A percentile compares a stretch with the other conserved stretches of the same genome.
These are phyloP conservation scores for Miscanthus lutarioriparius DNA, from an alignment of 176 grass and related monocot species.

Conservation along the genomic window DNA sequence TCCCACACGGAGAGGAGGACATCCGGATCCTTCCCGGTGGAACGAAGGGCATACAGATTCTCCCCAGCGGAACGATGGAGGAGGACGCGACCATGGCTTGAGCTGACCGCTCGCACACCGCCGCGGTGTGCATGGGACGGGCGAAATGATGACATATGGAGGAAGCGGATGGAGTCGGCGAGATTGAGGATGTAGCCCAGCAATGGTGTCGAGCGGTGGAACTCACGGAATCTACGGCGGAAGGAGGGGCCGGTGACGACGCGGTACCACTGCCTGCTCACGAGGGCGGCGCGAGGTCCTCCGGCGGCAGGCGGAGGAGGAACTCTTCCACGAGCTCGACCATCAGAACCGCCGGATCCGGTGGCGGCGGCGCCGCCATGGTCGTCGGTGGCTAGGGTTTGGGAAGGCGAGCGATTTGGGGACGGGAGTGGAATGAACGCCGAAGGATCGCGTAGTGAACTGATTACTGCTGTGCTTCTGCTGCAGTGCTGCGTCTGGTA, in stretches of 20 bases:
- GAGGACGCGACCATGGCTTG: not conserved
- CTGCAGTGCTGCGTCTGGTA: too few species aligned
- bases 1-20: not conserved
- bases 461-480: too few species aligned
- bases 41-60: not conserved
- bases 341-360: not conserved
- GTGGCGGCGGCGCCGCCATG: too few species aligned
- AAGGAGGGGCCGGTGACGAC: not conserved
- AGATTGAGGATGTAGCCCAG: not conserved
- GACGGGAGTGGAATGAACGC: too few species aligned
- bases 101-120: not conserved
- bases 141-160: not conserved
- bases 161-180: not conserved
- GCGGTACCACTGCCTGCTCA: not conserved
- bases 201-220: not conserved
- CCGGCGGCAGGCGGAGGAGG: not conserved
- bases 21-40: not conserved
- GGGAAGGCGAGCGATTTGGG: too few species aligned
- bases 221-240: not conserved
- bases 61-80: too few species aligned
- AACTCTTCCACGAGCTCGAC: not conserved
- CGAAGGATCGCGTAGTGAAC: too few species aligned
- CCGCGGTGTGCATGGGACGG: too few species aligned
- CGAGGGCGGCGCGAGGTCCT: not conserved
- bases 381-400: too few species aligned